Conservation (phyloP, 1,284 basidiomycete species). For the Coniophora puteana region DNA sequence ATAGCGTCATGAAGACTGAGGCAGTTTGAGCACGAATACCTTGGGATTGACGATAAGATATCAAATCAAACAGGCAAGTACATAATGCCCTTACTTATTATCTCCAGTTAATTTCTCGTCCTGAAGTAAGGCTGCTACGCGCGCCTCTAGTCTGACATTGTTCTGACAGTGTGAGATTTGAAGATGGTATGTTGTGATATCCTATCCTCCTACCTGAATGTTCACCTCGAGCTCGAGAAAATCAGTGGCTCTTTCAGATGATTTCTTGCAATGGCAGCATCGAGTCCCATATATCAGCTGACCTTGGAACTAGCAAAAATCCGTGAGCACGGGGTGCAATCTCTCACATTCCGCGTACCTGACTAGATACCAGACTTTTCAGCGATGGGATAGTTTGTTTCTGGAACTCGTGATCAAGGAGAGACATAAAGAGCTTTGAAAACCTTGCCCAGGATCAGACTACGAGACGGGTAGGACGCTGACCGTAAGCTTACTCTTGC, state of each 20-base stretch:
- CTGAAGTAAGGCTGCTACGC: slow-evolving; percentile 57
- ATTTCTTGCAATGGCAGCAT: slow-evolving; percentile 66
- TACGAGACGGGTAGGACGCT: no score
- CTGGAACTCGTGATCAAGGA: slow-evolving; percentile 81
- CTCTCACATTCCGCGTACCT: slow-evolving; percentile 38
- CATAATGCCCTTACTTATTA: slow-evolving; percentile 55
- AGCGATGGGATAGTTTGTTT: slow-evolving; percentile 63
- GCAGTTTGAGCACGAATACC: slow-evolving; percentile 79
- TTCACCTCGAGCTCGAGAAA: slow-evolving; percentile 88
- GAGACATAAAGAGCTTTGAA: slow-evolving; percentile 89
- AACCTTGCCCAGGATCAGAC: slow-evolving; percentile 52
- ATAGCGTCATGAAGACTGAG: slow-evolving; percentile 70
- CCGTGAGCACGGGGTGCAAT: slow-evolving; percentile 3
- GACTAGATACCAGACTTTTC: slow-evolving; percentile 64
- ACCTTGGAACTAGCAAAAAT: slow-evolving; percentile 74
- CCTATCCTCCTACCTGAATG: slow-evolving; percentile 55
- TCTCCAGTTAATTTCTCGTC: slow-evolving; percentile 75
- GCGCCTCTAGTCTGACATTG: slow-evolving; percentile 68
- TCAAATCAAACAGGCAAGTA: neutral
- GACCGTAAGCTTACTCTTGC: slow-evolving; percentile 65
- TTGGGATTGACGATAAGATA: slow-evolving; percentile 23
- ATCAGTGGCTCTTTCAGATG: slow-evolving; percentile 60
- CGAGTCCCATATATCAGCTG: slow-evolving; percentile 74
- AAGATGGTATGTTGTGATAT: no score
- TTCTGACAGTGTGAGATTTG: slow-evolving; percentile 47